Evolutionary conservation across 306 rosid genomes (phyloP), one percentile per base, ranked within the genome.

Genomic region (Morella rubra): DNA sequence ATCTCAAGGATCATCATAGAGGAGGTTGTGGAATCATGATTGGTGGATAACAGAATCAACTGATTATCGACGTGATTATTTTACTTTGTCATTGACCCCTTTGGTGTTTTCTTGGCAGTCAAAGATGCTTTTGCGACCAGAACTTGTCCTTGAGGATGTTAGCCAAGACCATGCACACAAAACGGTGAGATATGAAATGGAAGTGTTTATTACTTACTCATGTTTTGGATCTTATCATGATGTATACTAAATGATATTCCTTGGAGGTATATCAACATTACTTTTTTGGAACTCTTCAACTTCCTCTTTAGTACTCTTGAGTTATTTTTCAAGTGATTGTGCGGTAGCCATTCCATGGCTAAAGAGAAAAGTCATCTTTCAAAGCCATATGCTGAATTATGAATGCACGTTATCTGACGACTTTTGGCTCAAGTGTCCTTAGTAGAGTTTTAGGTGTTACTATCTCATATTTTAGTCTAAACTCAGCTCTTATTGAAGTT

Each of bases 81-180:
- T 41, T 9, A 42, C 70, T 11, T 65, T 13, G 18, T 65, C 12
- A 65, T 41, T 15, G 70, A 65, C 24, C 47, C 7, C 49, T 65
- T 65, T 16, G 47, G 22, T 40, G 47, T 58, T 58, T 49, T 58
- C 22, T 49, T 80, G 24, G 69, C 84, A 95, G 97, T 89, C 97
- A 80, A 87, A 93, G 88, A 90, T 91, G 96, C 97, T 91, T 73
- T 80, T 95, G 85, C 99, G 86, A 74, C 91, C 97, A 56, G 97
- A 95, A 79, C 96, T 88, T 60, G 97, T 87, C 53, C 97, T 95
- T 80, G 97, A 95, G 85, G 97, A 95, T 82, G 97, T 95, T 71
- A 92, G 97, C 80, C 99, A 95, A 84, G 99, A 92, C 81, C 99
- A 89, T 85, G 99, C 99, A 14, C 96, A 86, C 74, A 95, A 90